phyloP scores from a whole-genome alignment of 345 rosid genomes.

The Gossypium australe region DNA sequence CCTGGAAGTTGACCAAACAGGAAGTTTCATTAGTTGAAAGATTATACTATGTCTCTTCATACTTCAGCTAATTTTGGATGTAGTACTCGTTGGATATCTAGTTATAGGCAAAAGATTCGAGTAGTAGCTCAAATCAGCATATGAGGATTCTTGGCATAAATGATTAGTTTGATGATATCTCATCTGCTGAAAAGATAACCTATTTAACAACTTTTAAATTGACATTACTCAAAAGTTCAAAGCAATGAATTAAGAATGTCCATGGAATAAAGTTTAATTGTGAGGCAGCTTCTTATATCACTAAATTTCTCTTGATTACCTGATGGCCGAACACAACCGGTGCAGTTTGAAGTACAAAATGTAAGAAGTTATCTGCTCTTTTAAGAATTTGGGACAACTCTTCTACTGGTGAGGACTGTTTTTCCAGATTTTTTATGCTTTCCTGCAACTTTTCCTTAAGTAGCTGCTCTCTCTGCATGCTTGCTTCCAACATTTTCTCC shows the following conservation, averaged over 20 bases:
- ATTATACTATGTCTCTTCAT: neutral
- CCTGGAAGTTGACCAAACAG: constrained; percentile 35
- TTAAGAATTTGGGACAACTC: constrained; percentile 76
- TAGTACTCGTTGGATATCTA: neutral
- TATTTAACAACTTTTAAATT: neutral
- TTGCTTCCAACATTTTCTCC: constrained; percentile 68
- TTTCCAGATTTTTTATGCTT: constrained; percentile 58
- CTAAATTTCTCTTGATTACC: constrained; percentile 29
- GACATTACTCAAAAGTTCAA: neutral
- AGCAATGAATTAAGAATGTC: neutral
- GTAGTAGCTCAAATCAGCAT: neutral
- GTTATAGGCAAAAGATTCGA: neutral
- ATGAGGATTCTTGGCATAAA: neutral
- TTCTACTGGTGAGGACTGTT: constrained; percentile 71
- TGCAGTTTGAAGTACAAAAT: constrained; percentile 88
- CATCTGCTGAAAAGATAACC: neutral
- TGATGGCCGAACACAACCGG: constrained; percentile 95
- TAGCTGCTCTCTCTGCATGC: constrained; percentile 65
- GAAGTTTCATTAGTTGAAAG: constrained; percentile 13
- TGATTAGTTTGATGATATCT: neutral
- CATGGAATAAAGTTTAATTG: neutral
- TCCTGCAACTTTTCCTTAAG: constrained; percentile 67
- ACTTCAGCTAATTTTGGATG: neutral
- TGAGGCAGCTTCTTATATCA: neutral
- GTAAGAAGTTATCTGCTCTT: constrained; percentile 90